A percentile compares a stretch with the other conserved stretches of the same genome.
Evolutionary conservation across 2,329 filamentous ascomycete genomes (phyloP).

Genomic region (Aspergillus chevalieri): DNA sequence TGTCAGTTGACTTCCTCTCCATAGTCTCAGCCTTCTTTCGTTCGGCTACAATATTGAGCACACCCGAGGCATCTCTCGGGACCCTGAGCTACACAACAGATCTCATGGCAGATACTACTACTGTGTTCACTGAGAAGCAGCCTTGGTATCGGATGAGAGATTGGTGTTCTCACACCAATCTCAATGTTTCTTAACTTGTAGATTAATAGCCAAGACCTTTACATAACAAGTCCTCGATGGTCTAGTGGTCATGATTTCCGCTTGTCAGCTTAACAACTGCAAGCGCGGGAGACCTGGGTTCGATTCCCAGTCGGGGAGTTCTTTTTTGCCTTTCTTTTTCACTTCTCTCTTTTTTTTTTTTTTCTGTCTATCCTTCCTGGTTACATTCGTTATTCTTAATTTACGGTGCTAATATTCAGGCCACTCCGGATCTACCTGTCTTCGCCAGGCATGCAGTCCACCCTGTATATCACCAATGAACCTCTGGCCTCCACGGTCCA

Average conservation of each 20-base stretch:
- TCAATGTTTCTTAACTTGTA: too few species aligned
- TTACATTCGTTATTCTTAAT: background rate
- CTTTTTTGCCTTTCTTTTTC: background rate
- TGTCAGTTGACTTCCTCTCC: too few species aligned
- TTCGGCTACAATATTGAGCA: too few species aligned
- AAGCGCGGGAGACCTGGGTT: slow-evolving; percentile 32
- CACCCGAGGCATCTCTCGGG: too few species aligned
- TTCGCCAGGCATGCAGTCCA: slow-evolving; percentile 38
- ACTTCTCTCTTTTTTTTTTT: background rate
- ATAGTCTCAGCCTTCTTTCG: too few species aligned
- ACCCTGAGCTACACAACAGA: too few species aligned
- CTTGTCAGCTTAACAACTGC: slow-evolving; percentile 7
- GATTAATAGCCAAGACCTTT: too few species aligned
- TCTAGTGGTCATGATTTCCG: slow-evolving; percentile 14
- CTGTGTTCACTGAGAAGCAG: too few species aligned
- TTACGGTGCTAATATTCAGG: slow-evolving; percentile 30
- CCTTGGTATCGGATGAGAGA: too few species aligned
- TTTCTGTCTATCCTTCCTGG: slow-evolving; percentile 1
- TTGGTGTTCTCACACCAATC: too few species aligned
- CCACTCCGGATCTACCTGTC: slow-evolving; percentile 36
- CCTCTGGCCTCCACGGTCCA: slow-evolving; percentile 27
- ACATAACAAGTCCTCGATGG: slow-evolving; percentile 1
- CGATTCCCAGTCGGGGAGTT: slow-evolving; percentile 21
- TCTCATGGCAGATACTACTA: too few species aligned
- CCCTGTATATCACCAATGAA: slow-evolving; percentile 38